A percentile compares a stretch with the other conserved stretches of the same genome.
Conservation (phyloP, 2,329 filamentous ascomycete genomes). For the Arthrobotrys sinensis region DNA sequence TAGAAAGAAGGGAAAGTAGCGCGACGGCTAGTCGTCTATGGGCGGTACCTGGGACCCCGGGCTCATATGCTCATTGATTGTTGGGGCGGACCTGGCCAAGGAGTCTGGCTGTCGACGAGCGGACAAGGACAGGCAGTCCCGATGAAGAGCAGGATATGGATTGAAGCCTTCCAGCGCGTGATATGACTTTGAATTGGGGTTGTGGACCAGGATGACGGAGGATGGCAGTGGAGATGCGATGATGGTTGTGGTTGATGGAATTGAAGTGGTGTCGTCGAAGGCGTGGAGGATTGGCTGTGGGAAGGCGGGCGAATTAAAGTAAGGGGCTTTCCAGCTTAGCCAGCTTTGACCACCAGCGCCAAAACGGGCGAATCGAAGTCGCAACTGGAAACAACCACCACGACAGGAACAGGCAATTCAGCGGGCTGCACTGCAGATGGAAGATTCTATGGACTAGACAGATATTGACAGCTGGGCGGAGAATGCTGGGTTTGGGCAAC, state of each 20-base stretch:
- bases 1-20: conserved; percentile 1
- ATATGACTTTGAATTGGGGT: neutral
- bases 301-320: conserved; percentile 56
- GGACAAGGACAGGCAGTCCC: conserved; percentile 1
- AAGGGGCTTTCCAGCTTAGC: conserved; percentile 46
- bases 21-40: conserved; percentile 21
- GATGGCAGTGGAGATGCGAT: conserved; percentile 3
- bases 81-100: conserved; percentile 15
- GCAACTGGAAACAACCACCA: conserved; percentile 7
- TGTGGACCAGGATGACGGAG: neutral
- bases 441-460: neutral
- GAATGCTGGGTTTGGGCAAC: too few species aligned
- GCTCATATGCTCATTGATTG: conserved; percentile 9
- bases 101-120: neutral
- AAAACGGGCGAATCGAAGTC: conserved; percentile 51
- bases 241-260: conserved; percentile 6
- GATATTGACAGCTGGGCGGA: neutral
- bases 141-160: too few species aligned
- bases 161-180: neutral
- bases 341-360: conserved; percentile 54
- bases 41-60: conserved; percentile 31
- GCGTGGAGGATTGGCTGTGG: conserved; percentile 31
- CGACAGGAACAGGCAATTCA: neutral
- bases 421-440: neutral
- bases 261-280: neutral